phyloP scores from a whole-genome alignment of 2,329 filamentous ascomycete species.

The Aureobasidium sp. region DNA sequence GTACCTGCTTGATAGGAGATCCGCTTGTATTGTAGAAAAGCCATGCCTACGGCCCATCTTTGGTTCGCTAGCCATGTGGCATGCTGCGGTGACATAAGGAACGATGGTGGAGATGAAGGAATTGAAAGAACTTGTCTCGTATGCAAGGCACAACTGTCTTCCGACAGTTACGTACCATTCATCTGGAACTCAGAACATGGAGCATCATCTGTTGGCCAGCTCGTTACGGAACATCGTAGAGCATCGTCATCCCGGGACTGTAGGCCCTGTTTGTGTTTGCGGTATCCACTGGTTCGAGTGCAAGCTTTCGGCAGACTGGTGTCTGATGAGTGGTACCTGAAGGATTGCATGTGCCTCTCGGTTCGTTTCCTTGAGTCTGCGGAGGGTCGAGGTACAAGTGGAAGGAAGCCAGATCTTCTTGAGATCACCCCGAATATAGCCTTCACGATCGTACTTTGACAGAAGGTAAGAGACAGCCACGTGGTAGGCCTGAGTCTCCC shows the following conservation, averaged over 20 bases:
- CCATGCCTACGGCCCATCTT: too few species aligned
- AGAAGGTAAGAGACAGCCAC: not conserved
- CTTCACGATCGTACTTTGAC: not conserved
- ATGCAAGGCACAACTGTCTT: not conserved
- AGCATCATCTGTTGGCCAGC: not conserved
- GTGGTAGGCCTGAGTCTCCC: not conserved
- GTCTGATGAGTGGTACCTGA: not conserved
- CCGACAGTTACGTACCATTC: not conserved
- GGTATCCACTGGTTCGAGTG: not conserved
- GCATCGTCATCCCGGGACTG: not conserved
- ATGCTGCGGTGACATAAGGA: not conserved
- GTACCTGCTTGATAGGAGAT: not conserved
- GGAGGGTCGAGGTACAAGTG: not conserved
- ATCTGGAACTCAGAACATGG: constrained; percentile 26
- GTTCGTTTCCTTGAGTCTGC: not conserved
- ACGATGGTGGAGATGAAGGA: not conserved
- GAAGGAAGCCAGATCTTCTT: not conserved
- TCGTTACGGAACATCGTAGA: not conserved
- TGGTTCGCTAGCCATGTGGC: not conserved
- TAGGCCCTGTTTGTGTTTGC: not conserved
- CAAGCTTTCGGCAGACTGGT: not conserved
- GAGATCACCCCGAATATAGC: not conserved
- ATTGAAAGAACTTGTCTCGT: not conserved
- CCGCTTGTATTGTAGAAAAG: not conserved
- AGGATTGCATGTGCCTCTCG: not conserved